Base-by-base conservation (phyloP, 371 early-diverging fungal species). In the Mucor circinelloides region DNA sequence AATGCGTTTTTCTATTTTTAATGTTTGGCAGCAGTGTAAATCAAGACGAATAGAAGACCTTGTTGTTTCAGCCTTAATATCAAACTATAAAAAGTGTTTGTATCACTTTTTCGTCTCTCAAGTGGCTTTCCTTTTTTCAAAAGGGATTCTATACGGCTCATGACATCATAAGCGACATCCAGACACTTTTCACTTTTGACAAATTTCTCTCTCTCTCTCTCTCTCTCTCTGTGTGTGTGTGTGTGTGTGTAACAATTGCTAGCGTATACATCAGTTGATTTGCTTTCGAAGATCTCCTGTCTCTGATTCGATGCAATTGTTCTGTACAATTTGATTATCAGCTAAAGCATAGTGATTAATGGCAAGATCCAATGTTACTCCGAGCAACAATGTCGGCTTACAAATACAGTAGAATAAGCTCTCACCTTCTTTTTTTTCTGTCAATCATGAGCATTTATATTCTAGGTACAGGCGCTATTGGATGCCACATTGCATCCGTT, bases 391-490 rank as follows among this genome's bases (percentile, higher is more conserved):
- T 17, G 40, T 40, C 40, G 40, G 40, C 17, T 40, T 40, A 17
- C 40, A 40, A 40, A 40, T 40, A 40, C 40, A 36, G 30, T 6
- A 32, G 7, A 32, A 32, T 40, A 17, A 40, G 17, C 17, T 40
- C 17, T 40, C 40, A 40, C 17, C 40, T 40, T 5, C 1, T 40
- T 40, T 40, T 17, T 13, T 6, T 13, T 2, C 40, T 36, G n/a
- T n/a, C n/a, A 48, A 28, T 15, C 7, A 80, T 81, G 79, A 73
- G 54, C n/a, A 72, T 77, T 54, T 77, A 84, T 63, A 64, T 84
- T 28, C 67, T 84, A 0, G 84, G 84, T 17, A 73, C 82, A 28
- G 84, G 84, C 15, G 82, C 81, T 12, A 72, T 84, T 38, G 84
- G 84, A 15, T 81, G 81, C 34, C 76, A 73, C 50, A 44, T 81